Evolutionary conservation across 805 yeast species (phyloP).

Genomic region (Suhomyces sp.): DNA sequence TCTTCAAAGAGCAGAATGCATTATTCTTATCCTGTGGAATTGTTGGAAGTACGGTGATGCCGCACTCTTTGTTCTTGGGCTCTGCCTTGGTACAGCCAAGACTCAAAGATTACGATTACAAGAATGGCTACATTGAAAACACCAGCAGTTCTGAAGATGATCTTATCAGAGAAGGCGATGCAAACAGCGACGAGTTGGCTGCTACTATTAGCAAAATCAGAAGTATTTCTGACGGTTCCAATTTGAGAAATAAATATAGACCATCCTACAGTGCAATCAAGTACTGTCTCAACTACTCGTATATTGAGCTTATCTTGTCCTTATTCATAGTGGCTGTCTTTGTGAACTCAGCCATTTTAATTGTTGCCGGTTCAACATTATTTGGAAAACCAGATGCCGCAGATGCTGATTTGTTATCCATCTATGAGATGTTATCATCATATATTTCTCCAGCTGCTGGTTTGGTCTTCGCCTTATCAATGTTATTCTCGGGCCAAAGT

Average conservation of each 20-base stretch:
- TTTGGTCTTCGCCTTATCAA: constrained; percentile 42
- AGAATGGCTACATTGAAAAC: constrained; percentile 21
- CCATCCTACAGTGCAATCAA: constrained; percentile 43
- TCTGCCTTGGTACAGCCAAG: constrained; percentile 44
- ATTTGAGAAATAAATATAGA: constrained; percentile 30
- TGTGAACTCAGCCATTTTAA: constrained; percentile 43
- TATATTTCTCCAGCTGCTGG: constrained; percentile 47
- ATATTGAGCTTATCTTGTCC: constrained; percentile 38
- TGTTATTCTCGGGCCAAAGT: constrained; percentile 46
- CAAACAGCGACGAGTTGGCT: constrained; percentile 6
- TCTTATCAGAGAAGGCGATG: not conserved
- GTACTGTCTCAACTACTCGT: constrained; percentile 40
- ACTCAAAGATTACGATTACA: constrained; percentile 39
- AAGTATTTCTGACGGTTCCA: constrained; percentile 27
- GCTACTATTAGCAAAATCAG: constrained; percentile 17
- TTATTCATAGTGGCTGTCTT: constrained; percentile 42
- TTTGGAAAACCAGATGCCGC: constrained; percentile 44
- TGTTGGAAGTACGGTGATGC: constrained; percentile 48
- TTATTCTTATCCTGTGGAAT: constrained; percentile 44
- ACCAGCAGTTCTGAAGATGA: not conserved
- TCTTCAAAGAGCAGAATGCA: constrained; percentile 35
- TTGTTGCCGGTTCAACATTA: constrained; percentile 44
- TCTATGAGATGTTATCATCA: constrained; percentile 41
- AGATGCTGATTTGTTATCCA: constrained; percentile 44
- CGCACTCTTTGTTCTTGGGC: constrained; percentile 44